Evolutionary conservation across 345 rosid species (phyloP), one percentile per base, ranked within the genome.

Genomic region (Dipteronia sinensis): DNA sequence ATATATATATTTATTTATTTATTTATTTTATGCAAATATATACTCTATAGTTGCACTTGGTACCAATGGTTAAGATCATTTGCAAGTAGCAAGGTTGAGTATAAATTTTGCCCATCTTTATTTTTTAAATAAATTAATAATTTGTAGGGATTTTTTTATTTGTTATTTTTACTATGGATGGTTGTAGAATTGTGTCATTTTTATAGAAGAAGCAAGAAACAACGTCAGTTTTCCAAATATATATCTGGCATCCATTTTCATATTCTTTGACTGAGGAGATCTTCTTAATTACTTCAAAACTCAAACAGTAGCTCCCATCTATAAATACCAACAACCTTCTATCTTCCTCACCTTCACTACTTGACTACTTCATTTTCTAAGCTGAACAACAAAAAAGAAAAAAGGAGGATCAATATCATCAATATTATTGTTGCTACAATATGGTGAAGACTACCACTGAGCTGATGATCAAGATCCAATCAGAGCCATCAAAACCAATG

Each of bases 391-490:
- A 78, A 73, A 69, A 47, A 81, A 82, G 58, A 68, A 80, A 71
- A 9, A 4, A 34, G 38, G 38, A 34, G 6, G 6, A 34, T 34
- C 38, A 3, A 27, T 27, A 29, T 29, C 3, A 29, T 27, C 34
- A 34, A 34, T 34, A 34, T 34, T 34, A 34, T 34, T 34, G 38
- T 34, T 34, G 6, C 38, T 34, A 3, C 38, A 34, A 34, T 34
- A 34, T 94, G 98, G 95, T 89, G 88, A 94, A 90, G 87, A 76
- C 80, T 34, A 34, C 6, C 4, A 34, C 38, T 65, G 94, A 88
- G 82, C 84, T 53, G 25, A 84, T 81, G 87, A 85, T 84, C 78
- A 84, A 82, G 87, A 85, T 84, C 78, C 80, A 82, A 75, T 67
- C 56, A 58, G 76, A 82, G 40, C 34, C 82, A 62, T 74, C 84